These are phyloP conservation scores for Trypanosoma theileri DNA, from an alignment of 208 protist species.

Conservation along the genomic window DNA sequence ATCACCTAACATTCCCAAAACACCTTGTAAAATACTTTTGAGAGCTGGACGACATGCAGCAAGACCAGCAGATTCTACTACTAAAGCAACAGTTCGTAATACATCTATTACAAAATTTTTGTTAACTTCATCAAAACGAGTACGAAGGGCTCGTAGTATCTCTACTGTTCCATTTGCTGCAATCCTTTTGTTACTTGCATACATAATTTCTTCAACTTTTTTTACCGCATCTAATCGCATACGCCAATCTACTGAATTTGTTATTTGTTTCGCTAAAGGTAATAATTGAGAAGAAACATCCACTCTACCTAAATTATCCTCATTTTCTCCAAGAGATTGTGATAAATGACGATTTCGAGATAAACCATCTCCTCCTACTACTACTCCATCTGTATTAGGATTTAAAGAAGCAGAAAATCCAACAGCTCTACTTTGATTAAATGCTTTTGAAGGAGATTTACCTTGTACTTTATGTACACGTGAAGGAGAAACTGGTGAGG, in stretches of 20 bases:
- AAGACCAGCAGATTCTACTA: constrained; percentile 50
- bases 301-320: constrained; percentile 10
- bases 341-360: background rate
- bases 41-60: constrained; percentile 50
- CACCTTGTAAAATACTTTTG: constrained; percentile 55
- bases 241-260: constrained; percentile 63
- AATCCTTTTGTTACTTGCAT: constrained; percentile 38
- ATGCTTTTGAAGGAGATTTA: background rate
- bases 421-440: background rate
- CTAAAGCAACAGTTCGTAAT: constrained; percentile 55
- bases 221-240: constrained; percentile 69
- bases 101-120: constrained; percentile 90
- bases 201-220: constrained; percentile 58
- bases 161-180: constrained; percentile 34
- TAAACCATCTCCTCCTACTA: background rate
- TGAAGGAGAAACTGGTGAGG: constrained; percentile 6
- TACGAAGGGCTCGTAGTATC: constrained; percentile 60
- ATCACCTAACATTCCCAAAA: constrained; percentile 74
- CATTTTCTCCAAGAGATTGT: constrained; percentile 6
- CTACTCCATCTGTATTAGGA: background rate
- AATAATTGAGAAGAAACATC: constrained; percentile 26
- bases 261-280: constrained; percentile 47
- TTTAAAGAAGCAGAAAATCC: too few relatives aligned
- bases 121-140: constrained; percentile 79
- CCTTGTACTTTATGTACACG: background rate